phyloP scores from a whole-genome alignment of 306 rosid species.

The Canavalia ensiformis region DNA sequence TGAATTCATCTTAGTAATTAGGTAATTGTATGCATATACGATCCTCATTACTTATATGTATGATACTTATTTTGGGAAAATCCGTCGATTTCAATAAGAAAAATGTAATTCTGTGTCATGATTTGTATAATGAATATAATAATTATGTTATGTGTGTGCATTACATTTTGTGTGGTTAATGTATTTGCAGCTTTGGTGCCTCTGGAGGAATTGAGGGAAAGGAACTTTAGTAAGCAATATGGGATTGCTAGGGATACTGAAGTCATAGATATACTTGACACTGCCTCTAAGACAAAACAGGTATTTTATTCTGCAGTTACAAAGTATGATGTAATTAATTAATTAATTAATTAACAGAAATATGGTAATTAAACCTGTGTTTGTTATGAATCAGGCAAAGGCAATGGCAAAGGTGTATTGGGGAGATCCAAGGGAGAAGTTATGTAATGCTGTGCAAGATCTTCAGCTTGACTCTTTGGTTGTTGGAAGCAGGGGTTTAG shows the following conservation, averaged over 20 bases:
- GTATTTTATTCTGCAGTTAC: slow-evolving; percentile 43
- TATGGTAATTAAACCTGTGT: not conserved
- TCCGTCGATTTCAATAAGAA: no score
- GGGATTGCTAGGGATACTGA: slow-evolving; percentile 76
- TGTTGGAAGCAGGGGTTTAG: slow-evolving; percentile 83
- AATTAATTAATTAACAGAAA: not conserved
- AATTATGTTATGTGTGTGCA: not conserved
- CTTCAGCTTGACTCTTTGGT: slow-evolving; percentile 74
- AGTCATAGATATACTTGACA: slow-evolving; percentile 65
- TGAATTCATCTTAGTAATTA: no score
- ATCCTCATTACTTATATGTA: no score
- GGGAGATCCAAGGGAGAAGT: slow-evolving; percentile 88
- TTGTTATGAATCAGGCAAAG: slow-evolving; percentile 57
- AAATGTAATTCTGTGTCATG: no score
- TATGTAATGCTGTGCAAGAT: slow-evolving; percentile 70
- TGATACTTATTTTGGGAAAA: no score
- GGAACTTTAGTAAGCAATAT: slow-evolving; percentile 73
- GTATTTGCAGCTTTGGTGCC: slow-evolving; percentile 75
- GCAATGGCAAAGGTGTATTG: slow-evolving; percentile 82
- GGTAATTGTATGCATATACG: no score
- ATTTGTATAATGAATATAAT: not conserved
- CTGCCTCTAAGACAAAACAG: slow-evolving; percentile 65
- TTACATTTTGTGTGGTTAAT: not conserved
- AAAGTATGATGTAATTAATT: not conserved
- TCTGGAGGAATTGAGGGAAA: slow-evolving; percentile 74